phyloP scores from a whole-genome alignment of 257 asterid species.

The Solanum clarkiae region DNA sequence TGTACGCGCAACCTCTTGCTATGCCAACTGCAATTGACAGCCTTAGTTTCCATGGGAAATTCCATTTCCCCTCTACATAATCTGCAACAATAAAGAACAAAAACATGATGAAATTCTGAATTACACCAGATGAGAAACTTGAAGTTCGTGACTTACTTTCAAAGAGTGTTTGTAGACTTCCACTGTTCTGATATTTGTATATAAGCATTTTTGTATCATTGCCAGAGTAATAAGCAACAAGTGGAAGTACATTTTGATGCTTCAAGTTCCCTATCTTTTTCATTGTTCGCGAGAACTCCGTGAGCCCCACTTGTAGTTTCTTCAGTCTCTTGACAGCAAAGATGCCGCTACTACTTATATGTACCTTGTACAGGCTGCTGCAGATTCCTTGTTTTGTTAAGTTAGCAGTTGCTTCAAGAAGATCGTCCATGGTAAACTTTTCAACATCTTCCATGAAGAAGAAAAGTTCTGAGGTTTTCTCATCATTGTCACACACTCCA shows the following conservation, averaged over 20 bases:
- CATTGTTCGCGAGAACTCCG: constrained; percentile 27
- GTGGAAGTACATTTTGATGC: constrained; percentile 37
- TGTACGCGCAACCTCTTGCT: constrained; percentile 24
- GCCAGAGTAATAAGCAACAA: constrained; percentile 23
- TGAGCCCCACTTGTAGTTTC: constrained; percentile 13
- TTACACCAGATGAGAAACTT: not conserved
- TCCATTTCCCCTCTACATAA: constrained; percentile 14
- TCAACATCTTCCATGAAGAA: constrained; percentile 29
- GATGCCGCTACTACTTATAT: constrained; percentile 5
- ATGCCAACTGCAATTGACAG: constrained; percentile 32
- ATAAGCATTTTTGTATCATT: constrained; percentile 25
- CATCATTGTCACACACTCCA: not conserved
- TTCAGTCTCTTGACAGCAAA: constrained; percentile 37
- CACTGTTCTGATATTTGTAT: constrained; percentile 27
- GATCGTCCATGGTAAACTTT: constrained; percentile 28
- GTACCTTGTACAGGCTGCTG: constrained; percentile 31
- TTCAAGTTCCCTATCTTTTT: constrained; percentile 24
- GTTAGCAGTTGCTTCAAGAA: constrained; percentile 28
- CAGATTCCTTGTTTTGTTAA: constrained; percentile 15
- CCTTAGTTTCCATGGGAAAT: constrained; percentile 30
- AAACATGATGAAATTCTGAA: not conserved
- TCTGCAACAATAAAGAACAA: constrained; percentile 6
- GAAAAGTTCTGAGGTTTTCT: constrained; percentile 22
- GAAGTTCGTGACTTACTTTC: constrained; percentile 9
- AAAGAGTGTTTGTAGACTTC: constrained; percentile 25